Conservation (phyloP, 2,329 filamentous ascomycete genomes). For the Aspergillus amoenus region DNA sequence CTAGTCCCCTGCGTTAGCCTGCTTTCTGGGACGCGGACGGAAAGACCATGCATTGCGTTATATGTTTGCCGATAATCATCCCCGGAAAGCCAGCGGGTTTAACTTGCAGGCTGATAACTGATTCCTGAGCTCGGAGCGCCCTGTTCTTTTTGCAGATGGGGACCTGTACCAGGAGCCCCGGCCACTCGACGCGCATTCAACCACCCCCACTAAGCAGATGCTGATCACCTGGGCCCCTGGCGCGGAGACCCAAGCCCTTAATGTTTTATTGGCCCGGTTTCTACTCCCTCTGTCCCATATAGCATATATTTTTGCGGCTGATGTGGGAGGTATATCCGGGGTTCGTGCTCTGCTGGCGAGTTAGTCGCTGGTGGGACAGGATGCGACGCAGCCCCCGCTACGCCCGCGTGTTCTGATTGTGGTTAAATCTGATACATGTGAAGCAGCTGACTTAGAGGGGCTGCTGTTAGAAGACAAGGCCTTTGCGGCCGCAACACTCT, state of each 20-base stretch:
- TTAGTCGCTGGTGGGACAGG: neutral
- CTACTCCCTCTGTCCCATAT: slow-evolving; percentile 1
- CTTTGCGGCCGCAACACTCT: neutral
- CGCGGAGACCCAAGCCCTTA: neutral
- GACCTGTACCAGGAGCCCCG: neutral
- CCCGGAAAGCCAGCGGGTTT: too few relatives aligned
- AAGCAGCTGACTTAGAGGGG: neutral
- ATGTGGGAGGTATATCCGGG: slow-evolving; percentile 4
- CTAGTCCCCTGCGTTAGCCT: too few relatives aligned
- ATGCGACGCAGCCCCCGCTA: neutral
- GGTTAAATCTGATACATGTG: neutral
- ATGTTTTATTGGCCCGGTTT: neutral
- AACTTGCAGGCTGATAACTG: neutral
- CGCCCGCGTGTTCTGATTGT: neutral
- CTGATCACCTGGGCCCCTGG: neutral
- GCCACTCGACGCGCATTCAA: neutral
- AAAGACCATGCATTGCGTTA: too few relatives aligned
- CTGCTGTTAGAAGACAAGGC: too few relatives aligned
- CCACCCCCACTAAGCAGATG: neutral
- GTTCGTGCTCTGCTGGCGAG: neutral
- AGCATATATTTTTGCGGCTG: slow-evolving; percentile 2
- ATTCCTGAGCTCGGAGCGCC: neutral
- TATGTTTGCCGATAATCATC: too few relatives aligned
- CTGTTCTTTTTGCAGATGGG: neutral
- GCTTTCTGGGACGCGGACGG: too few relatives aligned